Base-by-base conservation (phyloP, 2,329 filamentous ascomycete species). In the Fusarium miscanthi region DNA sequence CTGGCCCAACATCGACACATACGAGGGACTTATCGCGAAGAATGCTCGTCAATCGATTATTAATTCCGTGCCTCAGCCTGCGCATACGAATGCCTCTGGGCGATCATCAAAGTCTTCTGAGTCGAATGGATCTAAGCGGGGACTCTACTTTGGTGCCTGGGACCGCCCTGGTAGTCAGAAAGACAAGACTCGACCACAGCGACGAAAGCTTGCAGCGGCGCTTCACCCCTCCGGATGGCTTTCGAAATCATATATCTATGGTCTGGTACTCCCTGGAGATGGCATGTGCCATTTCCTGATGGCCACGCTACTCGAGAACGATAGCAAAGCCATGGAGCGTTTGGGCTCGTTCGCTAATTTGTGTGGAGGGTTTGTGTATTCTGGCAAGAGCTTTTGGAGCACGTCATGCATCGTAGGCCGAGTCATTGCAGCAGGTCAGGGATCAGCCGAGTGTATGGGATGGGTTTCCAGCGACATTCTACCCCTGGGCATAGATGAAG, bases 341-440 rank as follows among this genome's bases (percentile, higher is more conserved):
- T 80, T 92, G 13, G 90, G 90, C 0, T 84, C 88, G 2, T 85
- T 89, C 76, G 89, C 89, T 7, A 90, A 90, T 69, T 80, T 92
- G 2, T 90, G 88, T 46, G 88, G 89, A 21, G 90, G 91, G 0
- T 92, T 92, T 70, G 84, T 91, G 6, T 92, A 91, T 75, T 81
- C 80, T 8, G 86, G 86, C 5, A 90, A 89, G 82, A 92, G 89
- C 69, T 92, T 92, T 78, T 92, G 90, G 90, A 92, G 90, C 79
- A 91, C 88, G 3, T 85, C 87, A 17, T 92, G 90, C 76, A 84
- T 92, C 45, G 87, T 92, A 14, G 90, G 90, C 7, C 87, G 89
- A 33, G 89, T 92, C 6, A 81, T 92, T 38, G 90, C 90, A 35
- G 90, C 89, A 33, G 87, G 88, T 12, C 86, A 86, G 59, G 89